phyloP scores from a whole-genome alignment of 805 yeast genomes.

The Crinitomyces ghanaensis region DNA sequence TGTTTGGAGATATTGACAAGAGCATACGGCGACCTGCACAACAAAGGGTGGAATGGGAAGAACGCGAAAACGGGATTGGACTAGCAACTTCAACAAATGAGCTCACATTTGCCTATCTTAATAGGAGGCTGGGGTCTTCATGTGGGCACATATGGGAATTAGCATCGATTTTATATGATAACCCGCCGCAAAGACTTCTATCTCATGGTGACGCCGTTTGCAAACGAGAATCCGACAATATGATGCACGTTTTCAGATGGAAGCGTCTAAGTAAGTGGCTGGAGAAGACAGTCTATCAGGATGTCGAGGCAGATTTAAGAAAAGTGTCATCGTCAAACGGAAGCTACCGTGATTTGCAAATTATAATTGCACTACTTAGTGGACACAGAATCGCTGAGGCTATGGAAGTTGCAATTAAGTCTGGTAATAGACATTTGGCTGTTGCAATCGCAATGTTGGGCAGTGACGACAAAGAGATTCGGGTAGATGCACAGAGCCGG shows the following conservation, averaged over 20 bases:
- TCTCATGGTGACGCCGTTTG: no score
- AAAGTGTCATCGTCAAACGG: slow-evolving; percentile 20
- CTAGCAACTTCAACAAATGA: slow-evolving; percentile 4
- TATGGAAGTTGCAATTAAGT: slow-evolving; percentile 43
- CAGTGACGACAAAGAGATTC: slow-evolving; percentile 52
- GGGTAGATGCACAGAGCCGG: slow-evolving; percentile 47
- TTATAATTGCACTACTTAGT: slow-evolving; percentile 33
- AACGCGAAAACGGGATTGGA: slow-evolving; percentile 6
- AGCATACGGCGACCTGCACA: no score
- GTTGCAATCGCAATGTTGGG: slow-evolving; percentile 58
- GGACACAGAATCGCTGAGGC: slow-evolving; percentile 55
- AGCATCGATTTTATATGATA: slow-evolving; percentile 53
- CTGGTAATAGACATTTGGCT: slow-evolving; percentile 60
- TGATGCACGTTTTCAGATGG: slow-evolving; percentile 27
- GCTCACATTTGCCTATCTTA: slow-evolving; percentile 5
- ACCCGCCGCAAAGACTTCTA: slow-evolving; percentile 14
- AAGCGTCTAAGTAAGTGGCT: slow-evolving; percentile 48
- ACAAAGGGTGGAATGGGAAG: no score
- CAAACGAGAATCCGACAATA: slow-evolving; percentile 18
- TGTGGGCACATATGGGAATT: slow-evolving; percentile 42
- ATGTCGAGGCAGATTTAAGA: slow-evolving; percentile 18
- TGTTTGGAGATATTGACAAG: no score
- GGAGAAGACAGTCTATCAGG: slow-evolving; percentile 30
- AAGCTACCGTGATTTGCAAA: slow-evolving; percentile 33
- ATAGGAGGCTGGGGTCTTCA: not conserved